Conservation (phyloP, 805 yeast species). For the Candida montana region DNA sequence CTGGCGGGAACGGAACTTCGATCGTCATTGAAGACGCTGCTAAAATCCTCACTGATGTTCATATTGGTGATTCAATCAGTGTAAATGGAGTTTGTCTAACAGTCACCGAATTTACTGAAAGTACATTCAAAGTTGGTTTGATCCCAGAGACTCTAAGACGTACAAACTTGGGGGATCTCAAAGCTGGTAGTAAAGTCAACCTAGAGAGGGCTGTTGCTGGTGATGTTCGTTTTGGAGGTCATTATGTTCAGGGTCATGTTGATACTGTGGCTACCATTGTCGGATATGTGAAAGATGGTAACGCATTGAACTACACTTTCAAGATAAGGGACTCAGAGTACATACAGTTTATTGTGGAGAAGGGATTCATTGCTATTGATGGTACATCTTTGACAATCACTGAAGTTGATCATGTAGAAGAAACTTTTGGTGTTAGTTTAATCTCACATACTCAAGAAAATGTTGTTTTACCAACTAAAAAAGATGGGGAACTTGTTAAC, state of each 20-base stretch:
- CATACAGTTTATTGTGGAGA: constrained; percentile 76
- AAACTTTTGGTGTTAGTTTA: constrained; percentile 79
- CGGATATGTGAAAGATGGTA: constrained; percentile 52
- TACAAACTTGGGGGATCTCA: constrained; percentile 65
- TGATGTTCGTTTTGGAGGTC: constrained; percentile 91
- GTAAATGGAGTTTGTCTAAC: constrained; percentile 89
- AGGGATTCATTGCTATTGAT: constrained; percentile 90
- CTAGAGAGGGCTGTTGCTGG: constrained; percentile 85
- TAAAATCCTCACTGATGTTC: constrained; percentile 68
- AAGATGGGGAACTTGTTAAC: constrained; percentile 63
- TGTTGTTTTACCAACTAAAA: constrained; percentile 67
- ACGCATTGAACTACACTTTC: constrained; percentile 74
- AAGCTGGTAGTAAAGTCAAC: constrained; percentile 60
- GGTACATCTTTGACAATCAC: constrained; percentile 92
- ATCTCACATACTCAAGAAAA: constrained; percentile 83
- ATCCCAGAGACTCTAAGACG: constrained; percentile 89
- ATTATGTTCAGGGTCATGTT: constrained; percentile 95
- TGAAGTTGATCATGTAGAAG: constrained; percentile 53
- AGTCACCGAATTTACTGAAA: constrained; percentile 68
- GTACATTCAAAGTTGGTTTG: constrained; percentile 78
- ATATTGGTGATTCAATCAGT: constrained; percentile 90
- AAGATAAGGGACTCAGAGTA: constrained; percentile 57
- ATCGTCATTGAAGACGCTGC: constrained; percentile 58
- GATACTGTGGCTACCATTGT: constrained; percentile 78
- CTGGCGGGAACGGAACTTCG: constrained; percentile 65